phyloP scores from a whole-genome alignment of 2,329 filamentous ascomycete species.

The Xylaria sp. region DNA sequence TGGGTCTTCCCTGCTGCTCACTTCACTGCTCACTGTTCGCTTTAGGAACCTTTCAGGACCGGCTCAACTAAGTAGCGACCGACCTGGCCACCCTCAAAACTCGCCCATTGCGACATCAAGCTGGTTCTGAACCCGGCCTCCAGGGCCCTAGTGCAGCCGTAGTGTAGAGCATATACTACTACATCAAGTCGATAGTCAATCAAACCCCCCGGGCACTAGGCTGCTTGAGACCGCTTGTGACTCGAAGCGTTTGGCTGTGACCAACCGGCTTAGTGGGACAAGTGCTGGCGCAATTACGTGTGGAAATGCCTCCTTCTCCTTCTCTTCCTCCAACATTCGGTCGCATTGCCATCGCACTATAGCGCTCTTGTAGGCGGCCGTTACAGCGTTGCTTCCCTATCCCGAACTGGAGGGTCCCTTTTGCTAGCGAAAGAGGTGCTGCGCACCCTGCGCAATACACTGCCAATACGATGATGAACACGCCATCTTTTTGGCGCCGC shows the following conservation, averaged over 20 bases:
- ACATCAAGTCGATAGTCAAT: conserved; percentile 19
- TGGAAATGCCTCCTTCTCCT: background rate
- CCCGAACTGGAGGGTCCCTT: conserved; percentile 17
- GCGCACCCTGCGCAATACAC: conserved; percentile 33
- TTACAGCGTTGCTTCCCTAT: conserved; percentile 25
- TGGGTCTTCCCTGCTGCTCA: conserved; percentile 22
- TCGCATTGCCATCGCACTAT: conserved; percentile 17
- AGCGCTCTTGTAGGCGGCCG: conserved; percentile 2
- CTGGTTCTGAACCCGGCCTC: conserved; percentile 18
- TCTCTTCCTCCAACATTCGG: background rate
- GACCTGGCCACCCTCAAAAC: conserved; percentile 18
- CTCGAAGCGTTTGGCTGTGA: conserved; percentile 28
- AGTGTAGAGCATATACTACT: conserved; percentile 4
- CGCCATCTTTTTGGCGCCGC: conserved; percentile 37
- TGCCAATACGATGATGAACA: conserved; percentile 31
- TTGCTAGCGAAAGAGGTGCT: conserved; percentile 19
- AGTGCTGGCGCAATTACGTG: conserved; percentile 11
- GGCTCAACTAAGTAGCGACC: conserved; percentile 9
- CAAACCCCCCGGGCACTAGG: conserved; percentile 27
- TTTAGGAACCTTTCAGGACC: conserved; percentile 27
- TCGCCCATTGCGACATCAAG: conserved; percentile 43
- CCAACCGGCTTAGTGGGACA: conserved; percentile 17
- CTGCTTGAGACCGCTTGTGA: conserved; percentile 19
- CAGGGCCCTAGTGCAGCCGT: conserved; percentile 15
- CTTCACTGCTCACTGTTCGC: background rate